Conservation (phyloP, 176 grass and related monocot species). For the Lolium rigidum region DNA sequence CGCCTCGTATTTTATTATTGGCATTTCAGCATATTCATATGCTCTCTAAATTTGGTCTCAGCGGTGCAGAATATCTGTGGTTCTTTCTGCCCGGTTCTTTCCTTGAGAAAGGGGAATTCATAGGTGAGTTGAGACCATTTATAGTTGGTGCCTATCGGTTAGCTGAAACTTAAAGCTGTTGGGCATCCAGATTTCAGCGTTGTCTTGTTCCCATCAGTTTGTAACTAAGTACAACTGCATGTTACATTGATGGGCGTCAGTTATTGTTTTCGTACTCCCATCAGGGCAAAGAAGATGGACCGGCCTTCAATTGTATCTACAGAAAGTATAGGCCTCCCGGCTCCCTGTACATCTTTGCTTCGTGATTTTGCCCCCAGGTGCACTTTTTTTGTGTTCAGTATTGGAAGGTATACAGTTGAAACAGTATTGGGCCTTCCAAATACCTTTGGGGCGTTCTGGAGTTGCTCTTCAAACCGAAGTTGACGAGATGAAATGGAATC, state of each 20-base stretch:
- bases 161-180: constrained; percentile 29
- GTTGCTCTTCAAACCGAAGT: not conserved
- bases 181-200: not conserved
- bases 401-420: not conserved
- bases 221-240: not conserved
- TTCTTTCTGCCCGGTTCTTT: constrained; percentile 98
- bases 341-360: too few species aligned
- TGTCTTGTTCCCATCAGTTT: not conserved
- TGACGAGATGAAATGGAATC: not conserved
- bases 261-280: not conserved
- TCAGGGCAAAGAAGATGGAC: constrained; percentile 26
- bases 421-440: not conserved
- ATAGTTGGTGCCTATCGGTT: constrained; percentile 7
- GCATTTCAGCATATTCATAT: constrained; percentile 76
- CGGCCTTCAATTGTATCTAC: constrained; percentile 29
- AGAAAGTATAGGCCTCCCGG: not conserved
- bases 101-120: constrained; percentile 99
- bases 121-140: constrained; percentile 61
- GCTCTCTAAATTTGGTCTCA: constrained; percentile 81
- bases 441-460: not conserved
- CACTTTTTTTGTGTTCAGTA: not conserved
- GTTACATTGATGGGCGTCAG: not conserved
- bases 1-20: constrained; percentile 28
- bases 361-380: not conserved
- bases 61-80: constrained; percentile 64